Conservation (phyloP, 2,329 filamentous ascomycete genomes). For the Macrophomina pseudophaseolina region DNA sequence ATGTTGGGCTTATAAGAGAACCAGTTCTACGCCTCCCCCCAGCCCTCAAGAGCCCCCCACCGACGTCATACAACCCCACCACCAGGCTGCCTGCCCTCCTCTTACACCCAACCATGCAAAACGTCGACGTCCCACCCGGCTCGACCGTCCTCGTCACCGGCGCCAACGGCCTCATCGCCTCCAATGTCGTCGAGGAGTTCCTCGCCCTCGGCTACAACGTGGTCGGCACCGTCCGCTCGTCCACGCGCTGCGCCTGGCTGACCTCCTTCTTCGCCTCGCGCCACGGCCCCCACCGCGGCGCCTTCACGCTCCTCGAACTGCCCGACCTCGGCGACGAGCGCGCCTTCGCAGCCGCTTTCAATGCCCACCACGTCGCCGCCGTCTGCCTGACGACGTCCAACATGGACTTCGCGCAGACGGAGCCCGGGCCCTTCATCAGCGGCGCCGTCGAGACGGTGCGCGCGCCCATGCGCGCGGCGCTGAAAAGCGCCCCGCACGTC, state of each 20-base stretch:
- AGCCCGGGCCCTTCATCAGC: not conserved
- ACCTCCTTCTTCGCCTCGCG: not conserved
- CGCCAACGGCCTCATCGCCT: no score
- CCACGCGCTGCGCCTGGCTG: slow-evolving; percentile 10
- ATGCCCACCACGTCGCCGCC: not conserved
- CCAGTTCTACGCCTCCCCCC: no score
- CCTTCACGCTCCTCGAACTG: slow-evolving; percentile 10
- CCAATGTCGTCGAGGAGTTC: no score
- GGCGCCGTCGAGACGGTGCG: not conserved
- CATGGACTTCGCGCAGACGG: not conserved
- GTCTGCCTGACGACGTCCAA: not conserved
- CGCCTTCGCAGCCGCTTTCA: not conserved
- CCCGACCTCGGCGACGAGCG: not conserved
- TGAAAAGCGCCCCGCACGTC: not conserved
- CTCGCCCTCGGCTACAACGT: slow-evolving; percentile 35
- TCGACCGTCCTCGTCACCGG: no score
- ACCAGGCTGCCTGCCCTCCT: no score
- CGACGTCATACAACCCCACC: no score
- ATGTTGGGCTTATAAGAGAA: no score
- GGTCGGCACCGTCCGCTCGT: slow-evolving; percentile 34
- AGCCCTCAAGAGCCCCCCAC: no score
- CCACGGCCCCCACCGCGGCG: not conserved
- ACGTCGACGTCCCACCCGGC: no score
- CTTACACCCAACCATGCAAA: no score
- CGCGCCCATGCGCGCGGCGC: not conserved